Base-by-base conservation (phyloP, 2,329 filamentous ascomycete genomes). In the Cytospora chrysosperma region DNA sequence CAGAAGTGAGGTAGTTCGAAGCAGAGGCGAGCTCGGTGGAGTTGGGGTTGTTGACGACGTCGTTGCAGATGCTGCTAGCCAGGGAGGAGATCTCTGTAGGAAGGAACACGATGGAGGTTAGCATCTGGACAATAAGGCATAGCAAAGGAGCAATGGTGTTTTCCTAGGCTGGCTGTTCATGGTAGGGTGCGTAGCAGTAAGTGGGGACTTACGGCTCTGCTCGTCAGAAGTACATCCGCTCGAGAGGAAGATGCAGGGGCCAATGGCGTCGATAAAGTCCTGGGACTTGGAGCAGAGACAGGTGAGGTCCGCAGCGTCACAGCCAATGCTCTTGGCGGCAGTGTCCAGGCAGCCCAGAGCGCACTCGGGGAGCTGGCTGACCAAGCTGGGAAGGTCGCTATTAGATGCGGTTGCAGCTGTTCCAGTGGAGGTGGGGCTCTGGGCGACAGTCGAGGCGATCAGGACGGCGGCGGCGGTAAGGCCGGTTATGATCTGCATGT, bases 341-440 rank as follows among this genome's bases (percentile, higher is more conserved):
- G 37, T 13, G 19, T 64, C 24, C 56, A 72, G 67, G 60, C 71
- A 73, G 32, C 57, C 50, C 19, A 72, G 37, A 27, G 69, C 70
- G 64, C 71, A 73, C 13, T 59, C 15, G 4, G 71, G 71, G 30
- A 73, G 57, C 51, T 68, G 58, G 61, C 67, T 65, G 52, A 72
- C 51, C 17, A 73, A 63, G 49, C 40, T 52, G 15, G 65, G 37
- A 28, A 73, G 67, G 43, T 61, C 50, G 19, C 67, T 34, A 15
- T 61, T 40, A n/a, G 62, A 43, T 26, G 61, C 26, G 21, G 64
- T 27, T 12, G 64, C 17, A 7, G 61, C 37, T 24, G 56, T n/a
- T n/a, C 59, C 28, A 15, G 53, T 59, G 34, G 61, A 59, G 30
- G 54, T 62, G 32, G 56, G n/a, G 26, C 50, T 55, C 59, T 66